Evolutionary conservation across 345 rosid species (phyloP), one percentile per base, ranked within the genome.

Genomic region (Camelina laxa): DNA sequence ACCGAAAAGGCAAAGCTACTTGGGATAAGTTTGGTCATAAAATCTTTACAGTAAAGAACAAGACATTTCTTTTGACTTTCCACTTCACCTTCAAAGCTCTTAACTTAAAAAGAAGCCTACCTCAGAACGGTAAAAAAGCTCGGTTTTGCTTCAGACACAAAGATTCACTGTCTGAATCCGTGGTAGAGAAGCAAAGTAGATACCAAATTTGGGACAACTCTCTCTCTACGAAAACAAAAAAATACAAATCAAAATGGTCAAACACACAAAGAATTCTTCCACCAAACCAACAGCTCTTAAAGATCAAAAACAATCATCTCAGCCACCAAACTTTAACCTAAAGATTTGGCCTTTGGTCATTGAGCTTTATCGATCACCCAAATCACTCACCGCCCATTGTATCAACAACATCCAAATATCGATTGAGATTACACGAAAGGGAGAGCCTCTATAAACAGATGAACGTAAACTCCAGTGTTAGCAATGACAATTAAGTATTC

Each of bases 241-340:
- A 49, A 45, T 3, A 64, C 16, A 64, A 73, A 65, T 59, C 45
- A 67, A 68, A 53, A 60, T 51, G 69, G 79, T 75, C 79, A 75
- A 51, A 75, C 41, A 57, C 51, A 69, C 19, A 42, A 53, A 42
- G 16, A 60, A 53, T 15, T 51, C 19, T 53, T 51, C 39, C 57
- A 69, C 64, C 73, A 55, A 62, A 45, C 17, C 17, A 17, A 41
- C 79, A 54, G 69, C 57, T 27, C 38, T 41, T 53, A 51, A 60
- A 60, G 69, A 60, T 53, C 38, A 51, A 60, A 60, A 24, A 11
- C 35, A 54, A 67, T 75, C 79, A 60, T 69, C 21, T 60, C 50
- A 75, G 69, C 64, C 74, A 75, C 72, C 80, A 48, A 77, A 70
- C 76, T 70, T 38, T 47, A 45, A 76, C 71, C 80, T 70, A 70